Evolutionary conservation across 2,329 filamentous ascomycete genomes (phyloP).

Genomic region (Trichoderma aggressivum): DNA sequence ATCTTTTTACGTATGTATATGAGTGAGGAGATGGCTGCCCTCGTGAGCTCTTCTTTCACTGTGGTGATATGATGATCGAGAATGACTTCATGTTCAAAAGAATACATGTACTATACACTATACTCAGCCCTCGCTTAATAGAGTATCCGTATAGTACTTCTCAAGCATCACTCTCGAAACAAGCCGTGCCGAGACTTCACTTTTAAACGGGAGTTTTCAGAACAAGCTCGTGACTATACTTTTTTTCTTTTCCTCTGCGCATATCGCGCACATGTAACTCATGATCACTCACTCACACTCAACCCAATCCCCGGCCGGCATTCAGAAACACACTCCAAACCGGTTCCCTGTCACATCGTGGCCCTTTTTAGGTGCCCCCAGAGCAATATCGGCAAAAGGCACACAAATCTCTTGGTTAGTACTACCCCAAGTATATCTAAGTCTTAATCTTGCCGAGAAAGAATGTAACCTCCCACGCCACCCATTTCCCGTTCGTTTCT

Average conservation of each 20-base stretch:
- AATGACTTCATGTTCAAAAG: too few species aligned
- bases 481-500: not conserved
- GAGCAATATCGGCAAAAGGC: not conserved
- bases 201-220: not conserved
- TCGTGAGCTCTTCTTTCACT: not conserved
- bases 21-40: not conserved
- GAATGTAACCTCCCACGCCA: not conserved
- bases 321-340: not conserved
- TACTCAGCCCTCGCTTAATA: too few species aligned
- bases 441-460: not conserved
- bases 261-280: not conserved
- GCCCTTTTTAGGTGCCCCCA: not conserved
- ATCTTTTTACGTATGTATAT: not conserved
- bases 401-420: not conserved
- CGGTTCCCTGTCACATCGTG: not conserved
- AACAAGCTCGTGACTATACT: not conserved
- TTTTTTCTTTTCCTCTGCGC: not conserved
- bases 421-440: not conserved
- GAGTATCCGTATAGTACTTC: too few species aligned
- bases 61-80: not conserved
- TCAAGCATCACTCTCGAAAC: not conserved
- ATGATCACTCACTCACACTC: not conserved
- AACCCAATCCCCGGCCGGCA: not conserved
- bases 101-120: too few species aligned
- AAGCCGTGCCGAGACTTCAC: not conserved